Evolutionary conservation across 2,329 filamentous ascomycete genomes (phyloP).

Genomic region (Botrytis galanthina): DNA sequence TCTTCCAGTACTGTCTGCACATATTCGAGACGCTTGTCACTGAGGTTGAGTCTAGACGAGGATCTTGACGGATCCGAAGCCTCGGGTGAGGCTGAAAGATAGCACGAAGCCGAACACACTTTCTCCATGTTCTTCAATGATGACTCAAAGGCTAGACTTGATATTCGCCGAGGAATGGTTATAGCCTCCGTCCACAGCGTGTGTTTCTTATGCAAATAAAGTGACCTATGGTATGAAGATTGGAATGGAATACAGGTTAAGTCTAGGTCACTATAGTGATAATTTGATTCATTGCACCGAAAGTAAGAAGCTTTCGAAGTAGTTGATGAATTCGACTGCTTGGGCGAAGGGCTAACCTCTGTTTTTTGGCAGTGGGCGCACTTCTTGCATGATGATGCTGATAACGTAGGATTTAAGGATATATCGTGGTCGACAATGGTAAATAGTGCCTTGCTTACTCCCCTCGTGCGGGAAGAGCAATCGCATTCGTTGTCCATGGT

Average conservation of each 20-base stretch:
- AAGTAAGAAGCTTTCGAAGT: not conserved
- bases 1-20: constrained; percentile 20
- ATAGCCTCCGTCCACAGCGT: not conserved
- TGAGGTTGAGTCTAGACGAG: not conserved
- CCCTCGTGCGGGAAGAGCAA: constrained; percentile 12
- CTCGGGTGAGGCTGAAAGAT: not conserved
- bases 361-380: not conserved
- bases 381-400: constrained; percentile 2
- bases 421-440: constrained; percentile 2
- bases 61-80: not conserved
- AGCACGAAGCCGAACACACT: not conserved
- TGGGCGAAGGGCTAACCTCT: not conserved
- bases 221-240: constrained; percentile 6
- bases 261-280: not conserved
- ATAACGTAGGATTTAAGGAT: constrained; percentile 13
- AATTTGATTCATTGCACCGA: not conserved
- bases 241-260: not conserved
- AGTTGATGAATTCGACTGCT: not conserved
- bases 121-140: not conserved
- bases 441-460: constrained; percentile 9
- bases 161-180: constrained; percentile 9
- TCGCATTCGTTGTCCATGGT: constrained; percentile 18
- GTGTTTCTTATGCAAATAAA: constrained; percentile 4
- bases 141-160: constrained; percentile 10
- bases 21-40: constrained; percentile 14